Evolutionary conservation across 495 filamentous ascomycete genomes (phyloP), one percentile per base, ranked within the genome.

Genomic region (Talaromyces thailandensis): DNA sequence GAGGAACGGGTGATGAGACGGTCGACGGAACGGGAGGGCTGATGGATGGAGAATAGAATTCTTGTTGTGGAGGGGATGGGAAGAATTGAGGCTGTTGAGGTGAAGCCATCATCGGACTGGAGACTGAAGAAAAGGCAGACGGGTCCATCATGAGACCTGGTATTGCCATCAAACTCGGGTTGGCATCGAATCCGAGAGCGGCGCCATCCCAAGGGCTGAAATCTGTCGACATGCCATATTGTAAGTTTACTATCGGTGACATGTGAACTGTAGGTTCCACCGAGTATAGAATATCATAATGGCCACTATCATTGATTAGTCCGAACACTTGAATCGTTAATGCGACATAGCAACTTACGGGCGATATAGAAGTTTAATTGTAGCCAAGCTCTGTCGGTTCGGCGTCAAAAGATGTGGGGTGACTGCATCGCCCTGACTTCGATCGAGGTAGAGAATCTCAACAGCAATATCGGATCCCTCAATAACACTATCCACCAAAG

Each of bases 231-330:
- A 79, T 74, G 60, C 66, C 76, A 64, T 73, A 77, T 66, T 75
- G 75, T 63, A 69, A 70, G 66, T 76, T 78, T 63, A 77, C 76
- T 56, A 76, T 66, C 24, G 81, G 78, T 62, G 77, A 72, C 67
- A 80, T 74, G 57, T 81, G 75, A 31, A 79, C 67, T 48, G 83
- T 69, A 57, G 85, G 77, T 65, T 85, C 81, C 40, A 70, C 67
- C 66, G 84, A 89, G 77, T 98, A 98, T 18, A 98, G 80, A 59
- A 98, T 84, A 74, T 98, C 94, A 70, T 98, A 98, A 73, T 98
- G 94, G 58, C 91, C 92, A 40, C 87, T 90, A 61, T 28, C 51
- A 29, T 52, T 3, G 6, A 6, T 60, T 23, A 25, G 58, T 28
- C 18, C 31, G n/a, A 66, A 51, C 29, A 63, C 62, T 65, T 60